These are phyloP conservation scores for sweet orange (Citrus sinensis) DNA, from an alignment of 345 rosid genomes.

Conservation along the genomic window DVS_A1.0 CM039162.1:20419501-20420000, in stretches of 20 bases:
- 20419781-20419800: not conserved
- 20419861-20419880: not conserved
- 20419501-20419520: conserved; percentile 40
- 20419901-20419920: not conserved
- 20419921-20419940: not conserved
- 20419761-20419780: not conserved
- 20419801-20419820: not conserved
- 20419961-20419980: not conserved
- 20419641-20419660: not conserved
- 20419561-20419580: conserved; percentile 58
- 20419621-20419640: not conserved
- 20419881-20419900: not conserved
- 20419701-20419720: not conserved
- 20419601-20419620: not conserved
- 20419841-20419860: not conserved
- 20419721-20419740: not conserved
- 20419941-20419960: not conserved
- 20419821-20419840: not conserved
- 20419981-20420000: not conserved
- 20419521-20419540: conserved; percentile 42
- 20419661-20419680: not conserved
- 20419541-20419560: conserved; percentile 74
- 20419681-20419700: not conserved
- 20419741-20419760: not conserved
- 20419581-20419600: conserved; percentile 8